Conservation (phyloP, 192 early-diverging fungal genomes). For the Radiomyces spectabilis region DNA sequence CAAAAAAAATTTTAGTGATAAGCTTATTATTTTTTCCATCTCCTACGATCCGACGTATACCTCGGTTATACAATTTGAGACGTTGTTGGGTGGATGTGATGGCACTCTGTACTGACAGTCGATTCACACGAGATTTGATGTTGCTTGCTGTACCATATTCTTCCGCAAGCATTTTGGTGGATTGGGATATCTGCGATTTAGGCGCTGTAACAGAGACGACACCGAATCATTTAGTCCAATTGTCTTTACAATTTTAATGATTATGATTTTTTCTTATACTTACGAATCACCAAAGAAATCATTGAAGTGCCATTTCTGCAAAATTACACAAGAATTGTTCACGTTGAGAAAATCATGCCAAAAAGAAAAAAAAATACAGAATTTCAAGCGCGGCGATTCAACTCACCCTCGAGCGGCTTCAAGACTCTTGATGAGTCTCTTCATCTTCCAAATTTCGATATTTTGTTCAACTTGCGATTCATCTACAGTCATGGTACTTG, state of each 20-base stretch:
- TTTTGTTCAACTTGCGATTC: slow-evolving; percentile 62
- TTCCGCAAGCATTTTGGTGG: slow-evolving; percentile 88
- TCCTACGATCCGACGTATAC: slow-evolving; percentile 11
- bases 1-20: not conserved
- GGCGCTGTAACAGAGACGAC: slow-evolving; percentile 38
- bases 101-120: slow-evolving; percentile 90
- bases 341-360: not conserved
- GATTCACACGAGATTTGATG: slow-evolving; percentile 99
- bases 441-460: slow-evolving; percentile 97
- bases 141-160: slow-evolving; percentile 99
- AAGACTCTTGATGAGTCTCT: slow-evolving; percentile 96
- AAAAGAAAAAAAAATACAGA: not conserved
- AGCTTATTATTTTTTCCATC: not conserved
- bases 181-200: slow-evolving; percentile 84
- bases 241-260: not conserved
- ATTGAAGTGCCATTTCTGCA: slow-evolving; percentile 93
- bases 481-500: not conserved
- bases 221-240: not conserved
- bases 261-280: slow-evolving; percentile 3
- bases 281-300: slow-evolving; percentile 95
- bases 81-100: slow-evolving; percentile 97
- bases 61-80: slow-evolving; percentile 86
- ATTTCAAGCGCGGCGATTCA: not conserved
- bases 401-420: slow-evolving; percentile 81
- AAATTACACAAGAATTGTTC: not conserved